Evolutionary conservation across 163 green algal genomes (phyloP), one percentile per base, ranked within the genome.

Genomic region (Scenedesmus sp.): DNA sequence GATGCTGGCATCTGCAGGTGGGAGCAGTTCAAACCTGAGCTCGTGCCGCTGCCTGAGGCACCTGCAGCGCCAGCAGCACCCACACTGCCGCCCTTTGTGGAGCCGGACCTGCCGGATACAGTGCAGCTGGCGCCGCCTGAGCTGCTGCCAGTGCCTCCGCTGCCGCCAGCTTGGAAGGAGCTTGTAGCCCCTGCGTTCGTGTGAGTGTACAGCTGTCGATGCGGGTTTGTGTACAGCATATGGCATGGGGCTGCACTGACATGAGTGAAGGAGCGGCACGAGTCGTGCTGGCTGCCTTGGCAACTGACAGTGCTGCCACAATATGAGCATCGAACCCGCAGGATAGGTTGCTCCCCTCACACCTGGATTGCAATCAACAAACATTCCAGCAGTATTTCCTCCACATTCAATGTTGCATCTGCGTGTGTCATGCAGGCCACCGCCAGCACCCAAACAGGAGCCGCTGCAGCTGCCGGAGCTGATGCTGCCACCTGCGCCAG

Each of bases 11-110:
- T 16, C 18, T 64, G 83, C 91, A 94, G 86, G 20, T 96, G 95
- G 95, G 94, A 96, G 9, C 90, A 95, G n/a, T 96, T 96, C 93
- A 95, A 95, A 70, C 95, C 94, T 3, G 82, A 82, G 8, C 82
- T 94, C 1, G 77, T 91, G 89, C 59, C 62, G 10, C 81, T 94
- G 8, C 93, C 94, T 55, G 77, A 76, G 16, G 66, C 89, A 10
- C 91, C 95, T n/a, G 76, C 88, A 26, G 67, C 94, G 84, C 90
- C 93, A 84, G 55, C 87, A 18, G 62, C 89, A 10, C 92, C 96
- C 56, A 88, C 89, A 84, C 90, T 96, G 52, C 95, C 95, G 16
- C 88, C 92, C 66, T 95, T 96, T 84, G 82, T 91, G 0, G 84
- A 92, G 15, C 95, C 95, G 18, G 89, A 94, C 6, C 86, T 95